Evolutionary conservation across 192 early-diverging fungal genomes (phyloP), one percentile per base, ranked within the genome.

Genomic region (Coemansia sp.): DNA sequence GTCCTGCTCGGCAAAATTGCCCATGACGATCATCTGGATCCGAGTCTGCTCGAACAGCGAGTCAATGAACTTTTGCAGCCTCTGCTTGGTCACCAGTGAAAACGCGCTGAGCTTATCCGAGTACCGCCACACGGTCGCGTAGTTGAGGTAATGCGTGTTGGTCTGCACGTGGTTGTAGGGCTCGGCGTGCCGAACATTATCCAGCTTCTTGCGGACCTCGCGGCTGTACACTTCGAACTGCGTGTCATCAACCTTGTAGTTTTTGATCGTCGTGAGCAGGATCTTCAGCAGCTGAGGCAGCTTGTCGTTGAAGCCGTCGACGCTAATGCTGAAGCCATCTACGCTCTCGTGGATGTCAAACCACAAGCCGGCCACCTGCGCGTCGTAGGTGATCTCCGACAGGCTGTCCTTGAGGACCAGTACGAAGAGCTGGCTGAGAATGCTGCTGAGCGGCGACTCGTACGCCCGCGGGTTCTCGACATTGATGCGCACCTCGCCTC

Each of bases 251-350:
- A 93, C 84, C 40, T 85, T 64, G 36, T 90, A 84, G 39, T 69
- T 73, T 42, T 84, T 87, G 86, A 96, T 88, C 46, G 86, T 85
- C 34, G 87, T 64, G 7, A 94, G 73, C 29, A 96, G 83, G 48
- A 90, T 89, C 56, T 87, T 81, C 2, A 95, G 73, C 39, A 97
- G 74, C 6, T 87, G 77, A 16, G 79, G 69, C 1, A 96, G 79
- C 74, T 96, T 97, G 81, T 97, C 93, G 65, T 93, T 95, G 75
- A 93, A 98, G 19, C 96, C 96, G 37, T 82, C 83, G 13, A 95
- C 69, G 14, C 81, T 82, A 53, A 98, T 75, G 66, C 84, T 62
- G 54, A 94, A 81, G n/a, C 89, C 91, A 54, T 95, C 90, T 17
- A 88, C 75, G 41, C 83, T 85, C 65, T 88, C 88, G 59, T 89